These are phyloP conservation scores for Ehretia macrophylla DNA, from an alignment of 257 asterid genomes.

Conservation along the genomic window DNA sequence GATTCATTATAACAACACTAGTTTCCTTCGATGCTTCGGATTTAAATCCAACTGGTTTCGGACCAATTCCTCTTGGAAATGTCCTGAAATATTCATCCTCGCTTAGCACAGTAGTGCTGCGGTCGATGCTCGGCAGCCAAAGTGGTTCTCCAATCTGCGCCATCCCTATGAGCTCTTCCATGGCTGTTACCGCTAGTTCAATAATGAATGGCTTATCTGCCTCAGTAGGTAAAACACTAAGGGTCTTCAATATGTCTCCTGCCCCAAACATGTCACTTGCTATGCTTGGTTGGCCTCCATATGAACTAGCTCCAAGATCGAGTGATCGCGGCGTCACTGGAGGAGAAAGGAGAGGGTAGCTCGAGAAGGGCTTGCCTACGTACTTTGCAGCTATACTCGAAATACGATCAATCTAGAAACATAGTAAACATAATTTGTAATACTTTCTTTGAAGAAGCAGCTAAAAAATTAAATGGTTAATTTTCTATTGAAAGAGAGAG, in stretches of 20 bases:
- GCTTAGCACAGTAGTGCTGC: slow-evolving; percentile 5
- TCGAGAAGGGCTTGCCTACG: neutral
- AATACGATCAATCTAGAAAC: slow-evolving; percentile 8
- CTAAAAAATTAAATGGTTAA: no score
- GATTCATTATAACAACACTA: slow-evolving; percentile 14
- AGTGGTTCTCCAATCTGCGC: slow-evolving; percentile 34
- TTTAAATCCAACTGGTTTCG: slow-evolving; percentile 13
- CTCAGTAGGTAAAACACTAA: neutral
- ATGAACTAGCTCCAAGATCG: neutral
- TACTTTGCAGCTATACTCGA: neutral
- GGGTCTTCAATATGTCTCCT: neutral
- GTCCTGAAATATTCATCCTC: slow-evolving; percentile 32
- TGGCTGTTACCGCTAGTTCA: slow-evolving; percentile 25
- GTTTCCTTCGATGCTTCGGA: slow-evolving; percentile 31
- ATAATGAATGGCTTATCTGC: slow-evolving; percentile 15
- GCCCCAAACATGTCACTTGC: neutral
- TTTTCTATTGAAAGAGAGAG: no score
- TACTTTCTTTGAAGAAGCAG: neutral
- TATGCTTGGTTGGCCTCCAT: neutral
- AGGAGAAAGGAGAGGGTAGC: neutral
- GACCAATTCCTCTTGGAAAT: slow-evolving; percentile 21
- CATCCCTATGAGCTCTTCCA: slow-evolving; percentile 41
- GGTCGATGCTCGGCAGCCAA: slow-evolving; percentile 35
- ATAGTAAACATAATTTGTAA: neutral
- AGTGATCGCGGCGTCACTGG: neutral